phyloP scores from a whole-genome alignment of 305 asterid genomes.

The Petunia hybrid region DNA sequence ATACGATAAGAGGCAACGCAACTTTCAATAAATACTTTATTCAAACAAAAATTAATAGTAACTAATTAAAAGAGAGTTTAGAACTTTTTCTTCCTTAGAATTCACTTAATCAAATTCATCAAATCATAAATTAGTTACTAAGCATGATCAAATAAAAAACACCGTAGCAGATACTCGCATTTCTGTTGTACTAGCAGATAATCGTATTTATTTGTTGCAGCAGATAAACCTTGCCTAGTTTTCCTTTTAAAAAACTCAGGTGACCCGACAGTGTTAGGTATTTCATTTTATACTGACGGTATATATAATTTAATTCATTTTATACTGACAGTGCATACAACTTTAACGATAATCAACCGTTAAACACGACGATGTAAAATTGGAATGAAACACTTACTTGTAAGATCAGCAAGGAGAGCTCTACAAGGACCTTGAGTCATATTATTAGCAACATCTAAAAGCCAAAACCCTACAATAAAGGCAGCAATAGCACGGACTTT shows the following conservation, averaged over 20 bases:
- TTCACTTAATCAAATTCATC: not conserved
- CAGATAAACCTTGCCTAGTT: too few relatives aligned
- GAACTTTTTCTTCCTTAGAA: slow-evolving; percentile 5
- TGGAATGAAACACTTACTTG: slow-evolving; percentile 47
- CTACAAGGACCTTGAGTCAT: slow-evolving; percentile 92
- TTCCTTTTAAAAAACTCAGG: too few relatives aligned
- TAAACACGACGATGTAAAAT: slow-evolving; percentile 4
- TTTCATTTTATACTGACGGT: too few relatives aligned
- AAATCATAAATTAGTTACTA: not conserved
- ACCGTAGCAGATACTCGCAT: too few relatives aligned
- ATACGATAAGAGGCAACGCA: not conserved
- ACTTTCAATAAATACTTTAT: not conserved
- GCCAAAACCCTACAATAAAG: slow-evolving; percentile 80
- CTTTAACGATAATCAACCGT: too few relatives aligned
- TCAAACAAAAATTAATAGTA: not conserved
- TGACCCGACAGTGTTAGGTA: too few relatives aligned
- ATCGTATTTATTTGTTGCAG: too few relatives aligned
- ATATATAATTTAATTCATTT: too few relatives aligned
- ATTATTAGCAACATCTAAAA: slow-evolving; percentile 84
- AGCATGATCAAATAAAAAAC: too few relatives aligned
- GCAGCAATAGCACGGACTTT: slow-evolving; percentile 67
- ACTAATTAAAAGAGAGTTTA: not conserved
- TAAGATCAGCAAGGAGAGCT: slow-evolving; percentile 88
- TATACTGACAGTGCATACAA: too few relatives aligned
- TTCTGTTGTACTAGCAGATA: too few relatives aligned